These are phyloP conservation scores for Primulina eburnea DNA, from an alignment of 257 asterid genomes.

Conservation along the genomic window DNA sequence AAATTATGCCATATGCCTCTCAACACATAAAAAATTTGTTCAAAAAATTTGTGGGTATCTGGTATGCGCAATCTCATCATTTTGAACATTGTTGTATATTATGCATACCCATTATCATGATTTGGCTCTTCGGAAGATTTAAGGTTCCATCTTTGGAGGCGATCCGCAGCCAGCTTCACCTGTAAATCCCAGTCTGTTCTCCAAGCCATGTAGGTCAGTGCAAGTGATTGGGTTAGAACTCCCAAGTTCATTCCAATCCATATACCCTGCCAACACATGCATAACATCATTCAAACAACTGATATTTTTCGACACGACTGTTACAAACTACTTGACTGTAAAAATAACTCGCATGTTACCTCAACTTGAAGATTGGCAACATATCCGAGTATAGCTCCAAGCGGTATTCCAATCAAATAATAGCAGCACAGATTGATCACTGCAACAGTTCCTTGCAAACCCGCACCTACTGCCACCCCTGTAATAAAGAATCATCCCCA, in stretches of 20 bases:
- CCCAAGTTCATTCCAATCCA: conserved; percentile 88
- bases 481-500: conserved; percentile 16
- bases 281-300: not conserved
- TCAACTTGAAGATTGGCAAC: conserved; percentile 52
- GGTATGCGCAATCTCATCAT: not conserved
- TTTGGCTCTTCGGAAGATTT: conserved; percentile 47
- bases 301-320: no score
- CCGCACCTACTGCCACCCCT: conserved; percentile 93
- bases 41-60: not conserved
- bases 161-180: conserved; percentile 42
- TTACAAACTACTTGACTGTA: not conserved
- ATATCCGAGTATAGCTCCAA: conserved; percentile 68
- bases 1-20: not conserved
- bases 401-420: conserved; percentile 61
- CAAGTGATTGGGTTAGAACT: conserved; percentile 50
- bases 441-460: conserved; percentile 68
- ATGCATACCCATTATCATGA: conserved; percentile 33
- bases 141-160: conserved; percentile 47
- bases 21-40: not conserved
- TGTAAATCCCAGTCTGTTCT: conserved; percentile 76
- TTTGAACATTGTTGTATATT: conserved; percentile 6
- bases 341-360: conserved; percentile 35
- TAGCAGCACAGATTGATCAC: conserved; percentile 64
- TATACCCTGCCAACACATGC: conserved; percentile 54
- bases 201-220: conserved; percentile 69